Evolutionary conservation across 2,329 filamentous ascomycete species (phyloP).

Genomic region (Botrytis medusae): DNA sequence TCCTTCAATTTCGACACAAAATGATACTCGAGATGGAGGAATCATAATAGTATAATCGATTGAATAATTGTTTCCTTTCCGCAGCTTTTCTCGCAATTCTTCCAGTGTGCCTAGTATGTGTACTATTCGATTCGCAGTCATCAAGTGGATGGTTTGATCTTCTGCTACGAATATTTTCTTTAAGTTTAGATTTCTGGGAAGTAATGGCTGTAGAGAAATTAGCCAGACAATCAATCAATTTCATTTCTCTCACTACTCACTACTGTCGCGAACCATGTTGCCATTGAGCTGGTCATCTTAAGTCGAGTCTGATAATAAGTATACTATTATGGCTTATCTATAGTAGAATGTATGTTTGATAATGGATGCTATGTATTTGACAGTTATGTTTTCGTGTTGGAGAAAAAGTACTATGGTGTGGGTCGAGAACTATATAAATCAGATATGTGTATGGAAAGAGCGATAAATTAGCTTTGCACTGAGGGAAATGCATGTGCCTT

Average conservation of each 20-base stretch:
- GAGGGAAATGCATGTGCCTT: background rate
- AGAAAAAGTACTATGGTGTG: background rate
- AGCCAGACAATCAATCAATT: background rate
- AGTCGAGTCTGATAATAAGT: background rate
- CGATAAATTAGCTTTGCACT: background rate
- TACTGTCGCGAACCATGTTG: background rate
- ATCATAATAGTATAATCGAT: background rate
- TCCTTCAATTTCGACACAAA: background rate
- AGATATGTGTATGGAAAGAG: background rate
- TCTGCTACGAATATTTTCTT: background rate
- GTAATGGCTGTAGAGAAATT: background rate
- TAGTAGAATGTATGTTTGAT: background rate
- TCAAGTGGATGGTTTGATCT: background rate
- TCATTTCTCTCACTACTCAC: background rate
- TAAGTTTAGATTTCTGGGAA: background rate
- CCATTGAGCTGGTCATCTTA: background rate
- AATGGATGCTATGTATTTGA: background rate
- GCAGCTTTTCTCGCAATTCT: accelerated
- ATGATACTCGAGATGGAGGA: background rate
- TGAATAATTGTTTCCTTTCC: background rate
- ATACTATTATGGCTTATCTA: background rate
- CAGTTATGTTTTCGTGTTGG: background rate
- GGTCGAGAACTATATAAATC: background rate
- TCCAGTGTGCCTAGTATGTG: background rate
- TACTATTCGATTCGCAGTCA: background rate